phyloP scores from a whole-genome alignment of 2,329 filamentous ascomycete genomes.

The Aspergillus pseudoviridinutans region DNA sequence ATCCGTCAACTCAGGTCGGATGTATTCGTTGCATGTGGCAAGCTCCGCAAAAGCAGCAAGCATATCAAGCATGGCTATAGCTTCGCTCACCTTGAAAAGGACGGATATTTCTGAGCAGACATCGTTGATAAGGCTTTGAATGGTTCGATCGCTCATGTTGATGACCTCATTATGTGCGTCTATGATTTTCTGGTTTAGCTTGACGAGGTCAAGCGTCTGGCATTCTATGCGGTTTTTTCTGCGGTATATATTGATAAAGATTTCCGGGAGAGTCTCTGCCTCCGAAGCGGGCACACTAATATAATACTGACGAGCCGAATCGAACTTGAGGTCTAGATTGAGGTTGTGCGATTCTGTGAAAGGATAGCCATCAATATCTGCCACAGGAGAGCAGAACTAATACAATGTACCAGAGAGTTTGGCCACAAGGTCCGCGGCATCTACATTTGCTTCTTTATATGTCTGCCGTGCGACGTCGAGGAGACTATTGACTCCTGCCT shows the following conservation, averaged over 20 bases:
- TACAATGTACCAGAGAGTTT: conserved; percentile 56
- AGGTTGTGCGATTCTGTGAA: conserved; percentile 55
- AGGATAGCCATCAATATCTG: conserved; percentile 16
- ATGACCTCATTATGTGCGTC: conserved; percentile 82
- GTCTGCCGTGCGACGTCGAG: conserved; percentile 84
- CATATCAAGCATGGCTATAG: conserved; percentile 84
- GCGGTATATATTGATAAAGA: conserved; percentile 72
- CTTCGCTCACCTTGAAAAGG: conserved; percentile 81
- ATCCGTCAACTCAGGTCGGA: conserved; percentile 64
- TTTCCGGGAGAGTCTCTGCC: conserved; percentile 59
- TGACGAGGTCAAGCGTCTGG: conserved; percentile 78
- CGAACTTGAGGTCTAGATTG: conserved; percentile 66
- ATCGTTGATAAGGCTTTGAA: conserved; percentile 67
- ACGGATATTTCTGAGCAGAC: conserved; percentile 67
- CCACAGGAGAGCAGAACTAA: neutral
- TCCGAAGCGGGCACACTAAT: conserved; percentile 62
- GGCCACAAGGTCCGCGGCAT: conserved; percentile 68
- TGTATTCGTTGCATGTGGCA: conserved; percentile 63
- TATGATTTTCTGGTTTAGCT: conserved; percentile 71
- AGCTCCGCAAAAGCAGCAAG: conserved; percentile 71
- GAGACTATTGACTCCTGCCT: conserved; percentile 77
- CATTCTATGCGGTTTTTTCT: conserved; percentile 79
- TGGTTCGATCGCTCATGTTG: conserved; percentile 71
- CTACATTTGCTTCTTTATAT: conserved; percentile 81
- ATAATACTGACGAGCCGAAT: conserved; percentile 74